Percentiles rank a stretch among this genome's conserved stretches.
Evolutionary conservation across 352 stramenopile genomes (phyloP).

Genomic region (Phytopythium boreale): DNA sequence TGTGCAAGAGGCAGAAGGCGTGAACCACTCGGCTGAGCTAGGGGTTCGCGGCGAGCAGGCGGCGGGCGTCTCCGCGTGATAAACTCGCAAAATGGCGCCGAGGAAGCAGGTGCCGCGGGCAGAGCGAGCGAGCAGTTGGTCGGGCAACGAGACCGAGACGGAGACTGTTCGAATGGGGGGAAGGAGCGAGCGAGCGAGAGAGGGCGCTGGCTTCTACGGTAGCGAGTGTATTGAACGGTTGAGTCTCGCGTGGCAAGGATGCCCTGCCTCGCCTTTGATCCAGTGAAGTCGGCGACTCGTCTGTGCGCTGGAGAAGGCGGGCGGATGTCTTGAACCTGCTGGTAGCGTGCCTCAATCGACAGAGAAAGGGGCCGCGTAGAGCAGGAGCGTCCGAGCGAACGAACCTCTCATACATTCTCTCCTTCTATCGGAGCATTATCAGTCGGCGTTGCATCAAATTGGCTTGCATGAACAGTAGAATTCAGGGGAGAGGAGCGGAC

Average conservation of each 20-base stretch:
- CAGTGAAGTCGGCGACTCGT: conserved; percentile 1
- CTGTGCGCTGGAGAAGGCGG: conserved; percentile 5
- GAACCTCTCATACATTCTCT: neutral
- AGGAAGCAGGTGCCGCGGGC: neutral
- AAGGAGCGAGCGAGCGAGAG: neutral
- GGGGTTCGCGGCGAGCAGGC: too few relatives aligned
- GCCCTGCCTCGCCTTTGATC: neutral
- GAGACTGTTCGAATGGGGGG: neutral
- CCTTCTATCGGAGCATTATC: neutral
- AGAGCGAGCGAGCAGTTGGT: neutral
- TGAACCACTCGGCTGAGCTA: too few relatives aligned
- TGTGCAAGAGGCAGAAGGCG: too few relatives aligned
- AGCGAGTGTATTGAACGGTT: neutral
- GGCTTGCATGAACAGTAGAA: neutral
- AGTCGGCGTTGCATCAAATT: neutral
- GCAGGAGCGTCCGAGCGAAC: too few relatives aligned
- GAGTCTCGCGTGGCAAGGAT: neutral
- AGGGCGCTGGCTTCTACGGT: neutral
- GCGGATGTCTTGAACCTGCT: conserved; percentile 9
- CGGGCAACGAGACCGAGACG: too few relatives aligned
- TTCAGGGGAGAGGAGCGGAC: neutral
- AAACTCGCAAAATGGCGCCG: neutral
- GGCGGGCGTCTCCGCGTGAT: too few relatives aligned
- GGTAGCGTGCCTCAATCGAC: neutral
- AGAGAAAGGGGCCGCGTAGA: neutral